These are phyloP conservation scores for Melanomma pulvis-pyrius DNA, from an alignment of 495 filamentous ascomycete species.

Conservation along the genomic window DNA sequence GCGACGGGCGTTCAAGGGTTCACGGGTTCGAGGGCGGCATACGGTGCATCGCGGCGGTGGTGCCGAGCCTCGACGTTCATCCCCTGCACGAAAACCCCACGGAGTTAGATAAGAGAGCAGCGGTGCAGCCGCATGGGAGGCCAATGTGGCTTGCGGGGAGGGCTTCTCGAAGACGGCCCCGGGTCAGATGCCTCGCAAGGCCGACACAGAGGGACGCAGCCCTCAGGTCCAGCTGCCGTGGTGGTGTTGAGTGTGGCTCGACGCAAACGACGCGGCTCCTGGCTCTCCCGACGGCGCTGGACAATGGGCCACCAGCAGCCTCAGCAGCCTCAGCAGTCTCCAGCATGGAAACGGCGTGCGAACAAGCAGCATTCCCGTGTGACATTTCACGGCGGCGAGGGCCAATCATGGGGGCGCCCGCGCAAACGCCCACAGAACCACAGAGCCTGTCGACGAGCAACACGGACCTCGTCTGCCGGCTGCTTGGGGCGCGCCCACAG, in stretches of 20 bases:
- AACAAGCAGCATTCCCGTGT: no score
- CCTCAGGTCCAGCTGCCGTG: no score
- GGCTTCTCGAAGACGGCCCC: neutral
- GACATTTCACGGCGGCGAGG: neutral
- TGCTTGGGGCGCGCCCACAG: neutral
- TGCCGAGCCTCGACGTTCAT: neutral
- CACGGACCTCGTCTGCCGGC: neutral
- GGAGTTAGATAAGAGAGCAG: slow-evolving; percentile 19
- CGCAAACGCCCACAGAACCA: neutral
- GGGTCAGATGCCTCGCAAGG: slow-evolving; percentile 1
- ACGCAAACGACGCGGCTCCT: no score
- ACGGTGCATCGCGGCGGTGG: neutral
- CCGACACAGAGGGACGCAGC: neutral
- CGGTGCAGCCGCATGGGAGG: neutral
- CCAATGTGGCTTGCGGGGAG: neutral
- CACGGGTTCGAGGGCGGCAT: neutral
- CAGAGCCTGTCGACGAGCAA: neutral
- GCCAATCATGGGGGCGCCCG: slow-evolving; percentile 6
- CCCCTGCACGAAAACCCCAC: slow-evolving; percentile 10
- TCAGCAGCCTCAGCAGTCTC: no score
- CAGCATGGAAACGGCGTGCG: no score
- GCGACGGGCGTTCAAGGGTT: neutral
- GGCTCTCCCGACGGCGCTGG: no score
- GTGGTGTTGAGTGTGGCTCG: no score
- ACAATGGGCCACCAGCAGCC: no score